phyloP scores from a whole-genome alignment of 2,329 filamentous ascomycete genomes.

The Fusarium guadeloupense region DNA sequence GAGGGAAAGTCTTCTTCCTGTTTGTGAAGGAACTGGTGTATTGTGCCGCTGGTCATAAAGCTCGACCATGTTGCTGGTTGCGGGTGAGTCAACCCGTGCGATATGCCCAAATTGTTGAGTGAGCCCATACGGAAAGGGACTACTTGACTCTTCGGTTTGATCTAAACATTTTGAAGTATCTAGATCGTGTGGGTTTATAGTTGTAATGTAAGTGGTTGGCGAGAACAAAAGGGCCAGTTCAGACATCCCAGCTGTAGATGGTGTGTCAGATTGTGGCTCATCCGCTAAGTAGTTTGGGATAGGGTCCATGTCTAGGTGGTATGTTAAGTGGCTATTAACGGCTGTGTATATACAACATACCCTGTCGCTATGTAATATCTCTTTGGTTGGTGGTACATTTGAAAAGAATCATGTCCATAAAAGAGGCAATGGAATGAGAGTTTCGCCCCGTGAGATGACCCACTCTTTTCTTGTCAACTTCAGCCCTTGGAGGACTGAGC shows the following conservation, averaged over 20 bases:
- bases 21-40: not conserved
- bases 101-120: not conserved
- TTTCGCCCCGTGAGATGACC: not conserved
- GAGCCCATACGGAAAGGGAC: not conserved
- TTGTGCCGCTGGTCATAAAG: not conserved
- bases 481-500: too few species aligned
- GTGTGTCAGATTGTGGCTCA: too few species aligned
- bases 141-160: not conserved
- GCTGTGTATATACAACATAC: too few species aligned
- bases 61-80: not conserved
- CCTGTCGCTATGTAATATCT: too few species aligned
- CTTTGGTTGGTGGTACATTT: too few species aligned
- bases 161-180: not conserved
- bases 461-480: slow-evolving; percentile 25
- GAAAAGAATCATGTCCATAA: not conserved
- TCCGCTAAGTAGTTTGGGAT: too few species aligned
- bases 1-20: slow-evolving; percentile 27
- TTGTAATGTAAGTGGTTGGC: too few species aligned
- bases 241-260: too few species aligned
- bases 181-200: too few species aligned
- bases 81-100: not conserved
- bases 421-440: not conserved
- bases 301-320: too few species aligned
- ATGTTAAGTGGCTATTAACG: too few species aligned
- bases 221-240: too few species aligned